Conservation (phyloP, 768 basidiomycete genomes). For the Melanogaster broomeanus region DNA sequence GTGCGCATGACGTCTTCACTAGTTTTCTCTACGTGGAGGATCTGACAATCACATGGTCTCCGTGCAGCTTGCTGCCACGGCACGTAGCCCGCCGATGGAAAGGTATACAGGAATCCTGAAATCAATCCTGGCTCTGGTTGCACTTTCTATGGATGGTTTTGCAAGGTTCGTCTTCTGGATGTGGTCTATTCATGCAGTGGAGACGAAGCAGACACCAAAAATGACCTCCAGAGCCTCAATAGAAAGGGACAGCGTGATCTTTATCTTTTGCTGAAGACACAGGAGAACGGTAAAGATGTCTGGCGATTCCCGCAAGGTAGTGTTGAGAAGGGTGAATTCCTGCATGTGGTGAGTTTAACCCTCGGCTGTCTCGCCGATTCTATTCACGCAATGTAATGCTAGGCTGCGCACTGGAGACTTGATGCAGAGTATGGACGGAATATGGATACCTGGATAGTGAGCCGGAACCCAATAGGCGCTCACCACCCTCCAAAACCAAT, state of each 20-base stretch:
- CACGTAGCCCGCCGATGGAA: too few species aligned
- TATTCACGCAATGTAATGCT: not conserved
- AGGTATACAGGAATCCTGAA: too few species aligned
- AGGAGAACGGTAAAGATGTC: slow-evolving; percentile 43
- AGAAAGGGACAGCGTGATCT: slow-evolving; percentile 83
- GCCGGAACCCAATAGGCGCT: slow-evolving; percentile 84
- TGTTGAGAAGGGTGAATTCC: slow-evolving; percentile 60
- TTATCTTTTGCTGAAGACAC: slow-evolving; percentile 73
- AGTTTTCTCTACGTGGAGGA: too few species aligned
- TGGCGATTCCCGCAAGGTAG: slow-evolving; percentile 85
- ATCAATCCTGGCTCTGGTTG: too few species aligned
- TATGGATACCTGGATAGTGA: slow-evolving; percentile 96
- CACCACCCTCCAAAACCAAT: slow-evolving; percentile 50
- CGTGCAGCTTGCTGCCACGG: too few species aligned
- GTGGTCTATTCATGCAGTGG: too few species aligned
- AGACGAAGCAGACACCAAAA: slow-evolving; percentile 58
- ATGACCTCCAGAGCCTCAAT: slow-evolving; percentile 76
- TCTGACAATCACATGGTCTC: too few species aligned
- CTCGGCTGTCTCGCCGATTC: not conserved
- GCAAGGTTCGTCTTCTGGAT: too few species aligned
- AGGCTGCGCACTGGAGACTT: slow-evolving; percentile 79
- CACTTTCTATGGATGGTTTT: too few species aligned
- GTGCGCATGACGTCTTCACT: too few species aligned
- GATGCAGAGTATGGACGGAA: slow-evolving; percentile 69
- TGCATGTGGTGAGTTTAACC: slow-evolving; percentile 67